Evolutionary conservation across 2,329 filamentous ascomycete species (phyloP).

Genomic region (Claviceps humidiphila): DNA sequence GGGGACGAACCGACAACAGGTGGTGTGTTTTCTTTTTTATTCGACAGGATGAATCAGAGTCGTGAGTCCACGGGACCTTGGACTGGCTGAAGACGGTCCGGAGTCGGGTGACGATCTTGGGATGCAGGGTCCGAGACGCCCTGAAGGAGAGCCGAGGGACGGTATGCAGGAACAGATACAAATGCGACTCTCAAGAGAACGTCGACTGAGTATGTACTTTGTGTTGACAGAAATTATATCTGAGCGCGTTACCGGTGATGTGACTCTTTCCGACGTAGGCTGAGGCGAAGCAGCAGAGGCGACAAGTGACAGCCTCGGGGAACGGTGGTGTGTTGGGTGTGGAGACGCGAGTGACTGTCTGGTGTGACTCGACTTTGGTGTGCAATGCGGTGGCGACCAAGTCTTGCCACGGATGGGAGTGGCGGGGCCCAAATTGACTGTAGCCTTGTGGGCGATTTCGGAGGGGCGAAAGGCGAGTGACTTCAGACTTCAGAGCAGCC

Average conservation of each 20-base stretch:
- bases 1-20: conserved; percentile 1
- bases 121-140: background rate
- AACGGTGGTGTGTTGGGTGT: background rate
- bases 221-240: conserved; percentile 17
- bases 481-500: background rate
- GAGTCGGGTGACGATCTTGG: background rate
- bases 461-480: conserved; percentile 17
- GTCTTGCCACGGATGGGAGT: conserved; percentile 15
- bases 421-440: conserved; percentile 7
- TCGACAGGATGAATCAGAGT: background rate
- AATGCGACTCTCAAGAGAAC: conserved; percentile 8
- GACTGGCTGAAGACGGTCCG: background rate
- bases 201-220: background rate
- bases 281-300: conserved; percentile 15
- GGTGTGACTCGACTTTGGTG: conserved; percentile 6
- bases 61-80: background rate
- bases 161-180: conserved; percentile 18
- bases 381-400: conserved; percentile 18
- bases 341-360: background rate
- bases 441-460: conserved; percentile 20
- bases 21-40: background rate
- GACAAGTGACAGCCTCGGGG: conserved; percentile 4
- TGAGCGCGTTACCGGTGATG: conserved; percentile 13
- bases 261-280: conserved; percentile 22
- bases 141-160: conserved; percentile 5